These are phyloP conservation scores for Fraxinus latifolia DNA, from an alignment of 305 asterid genomes.

Conservation along the genomic window DNA sequence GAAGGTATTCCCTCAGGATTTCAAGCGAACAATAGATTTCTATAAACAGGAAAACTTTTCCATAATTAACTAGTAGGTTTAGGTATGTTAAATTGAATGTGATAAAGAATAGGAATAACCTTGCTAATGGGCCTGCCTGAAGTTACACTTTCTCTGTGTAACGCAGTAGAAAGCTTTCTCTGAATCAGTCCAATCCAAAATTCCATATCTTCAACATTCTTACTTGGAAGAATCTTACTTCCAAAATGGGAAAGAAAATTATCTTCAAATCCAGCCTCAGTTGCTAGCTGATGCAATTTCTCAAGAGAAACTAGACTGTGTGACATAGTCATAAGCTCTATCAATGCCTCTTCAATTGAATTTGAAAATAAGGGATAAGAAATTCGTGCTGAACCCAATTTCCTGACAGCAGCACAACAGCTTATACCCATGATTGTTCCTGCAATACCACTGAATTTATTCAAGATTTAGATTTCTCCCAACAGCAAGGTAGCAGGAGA, in stretches of 20 bases:
- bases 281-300: constrained; percentile 59
- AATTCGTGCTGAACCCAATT: constrained; percentile 45
- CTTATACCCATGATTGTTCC: constrained; percentile 66
- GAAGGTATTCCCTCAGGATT: neutral
- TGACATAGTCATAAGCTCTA: constrained; percentile 60
- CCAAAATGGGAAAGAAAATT: constrained; percentile 65
- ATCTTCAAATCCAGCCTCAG: constrained; percentile 79
- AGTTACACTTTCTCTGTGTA: constrained; percentile 63
- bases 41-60: neutral
- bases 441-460: constrained; percentile 77
- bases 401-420: constrained; percentile 58
- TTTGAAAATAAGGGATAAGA: constrained; percentile 40
- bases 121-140: constrained; percentile 38
- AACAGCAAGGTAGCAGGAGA: neutral
- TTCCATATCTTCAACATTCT: constrained; percentile 52
- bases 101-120: constrained; percentile 33
- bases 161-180: constrained; percentile 55
- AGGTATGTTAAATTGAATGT: neutral
- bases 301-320: constrained; percentile 48
- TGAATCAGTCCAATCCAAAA: constrained; percentile 78
- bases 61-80: neutral
- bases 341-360: constrained; percentile 42
- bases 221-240: constrained; percentile 55
- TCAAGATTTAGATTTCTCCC: constrained; percentile 31
- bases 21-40: neutral